Percentiles rank a stretch among this genome's conserved stretches.
Conservation (phyloP, 208 protist species). For the Blastocrithidia nonstop region DNA sequence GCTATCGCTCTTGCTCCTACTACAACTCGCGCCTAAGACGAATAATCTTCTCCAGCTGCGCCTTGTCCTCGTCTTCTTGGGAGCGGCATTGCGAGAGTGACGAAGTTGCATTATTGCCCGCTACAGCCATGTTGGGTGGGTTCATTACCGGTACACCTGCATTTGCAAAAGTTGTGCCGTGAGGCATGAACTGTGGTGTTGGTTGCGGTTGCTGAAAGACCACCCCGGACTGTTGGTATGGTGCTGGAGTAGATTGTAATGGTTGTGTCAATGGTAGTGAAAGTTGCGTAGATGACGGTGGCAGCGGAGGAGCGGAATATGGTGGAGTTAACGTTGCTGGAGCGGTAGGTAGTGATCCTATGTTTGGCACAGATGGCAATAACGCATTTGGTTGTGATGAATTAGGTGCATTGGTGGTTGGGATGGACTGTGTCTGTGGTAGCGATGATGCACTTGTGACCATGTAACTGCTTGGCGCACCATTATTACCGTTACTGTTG, state of each 20-base stretch:
- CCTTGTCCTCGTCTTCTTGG: constrained; percentile 48
- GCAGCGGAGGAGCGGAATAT: constrained; percentile 7
- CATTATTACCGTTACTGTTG: too few relatives aligned
- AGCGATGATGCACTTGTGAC: too few relatives aligned
- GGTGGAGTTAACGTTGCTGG: constrained; percentile 4
- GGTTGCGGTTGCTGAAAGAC: constrained; percentile 2
- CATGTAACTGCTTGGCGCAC: too few relatives aligned
- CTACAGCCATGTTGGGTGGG: constrained; percentile 2
- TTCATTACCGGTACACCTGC: not conserved
- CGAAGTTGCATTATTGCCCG: not conserved
- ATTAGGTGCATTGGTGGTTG: too few relatives aligned
- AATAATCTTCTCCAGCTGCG: constrained; percentile 71
- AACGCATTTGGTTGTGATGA: too few relatives aligned
- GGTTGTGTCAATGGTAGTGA: constrained; percentile 2
- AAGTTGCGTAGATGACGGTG: constrained; percentile 1
- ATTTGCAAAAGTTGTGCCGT: constrained; percentile 1
- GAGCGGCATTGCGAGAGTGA: constrained; percentile 1
- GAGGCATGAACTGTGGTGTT: not conserved
- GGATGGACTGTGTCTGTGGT: too few relatives aligned
- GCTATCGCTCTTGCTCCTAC: constrained; percentile 54
- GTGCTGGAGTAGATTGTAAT: not conserved
- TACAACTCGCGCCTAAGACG: constrained; percentile 65
- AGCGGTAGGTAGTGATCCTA: too few relatives aligned
- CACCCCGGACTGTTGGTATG: constrained; percentile 4
- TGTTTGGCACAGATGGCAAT: too few relatives aligned